These are phyloP conservation scores for Balamuthia mandrillaris DNA, from an alignment of 208 protist species.

Conservation along the genomic window DNA sequence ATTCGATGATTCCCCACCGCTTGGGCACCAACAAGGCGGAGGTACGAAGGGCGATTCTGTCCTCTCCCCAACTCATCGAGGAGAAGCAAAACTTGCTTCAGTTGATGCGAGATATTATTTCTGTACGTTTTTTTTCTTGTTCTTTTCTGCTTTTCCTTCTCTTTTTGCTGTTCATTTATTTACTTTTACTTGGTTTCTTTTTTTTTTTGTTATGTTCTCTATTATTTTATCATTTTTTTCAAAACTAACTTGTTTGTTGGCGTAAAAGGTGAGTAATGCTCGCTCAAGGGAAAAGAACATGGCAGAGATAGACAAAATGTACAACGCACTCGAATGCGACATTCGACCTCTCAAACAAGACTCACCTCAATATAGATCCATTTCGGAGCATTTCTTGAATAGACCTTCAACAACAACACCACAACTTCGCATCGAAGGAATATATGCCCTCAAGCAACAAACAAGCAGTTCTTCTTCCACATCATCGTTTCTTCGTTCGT, in stretches of 20 bases:
- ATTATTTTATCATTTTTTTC: background rate
- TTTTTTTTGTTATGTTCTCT: background rate
- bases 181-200: too few species aligned
- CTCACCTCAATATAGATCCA: background rate
- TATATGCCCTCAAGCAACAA: too few species aligned
- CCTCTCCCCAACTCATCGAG: background rate
- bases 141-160: too few species aligned
- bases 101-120: constrained; percentile 30
- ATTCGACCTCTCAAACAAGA: background rate
- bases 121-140: too few species aligned
- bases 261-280: background rate
- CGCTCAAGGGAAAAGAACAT: background rate
- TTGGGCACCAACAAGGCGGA: constrained; percentile 9
- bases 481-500: too few species aligned
- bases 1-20: constrained; percentile 26
- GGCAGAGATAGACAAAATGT: constrained; percentile 17
- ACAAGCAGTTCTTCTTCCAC: too few species aligned
- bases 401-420: too few species aligned
- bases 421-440: too few species aligned
- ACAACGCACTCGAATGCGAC: constrained; percentile 31
- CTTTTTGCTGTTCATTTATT: too few species aligned
- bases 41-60: background rate
- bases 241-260: background rate
- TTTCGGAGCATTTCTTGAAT: background rate
- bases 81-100: constrained; percentile 25